Base-by-base conservation (phyloP, 2,329 filamentous ascomycete species). In the Chaetomium strumarium region DNA sequence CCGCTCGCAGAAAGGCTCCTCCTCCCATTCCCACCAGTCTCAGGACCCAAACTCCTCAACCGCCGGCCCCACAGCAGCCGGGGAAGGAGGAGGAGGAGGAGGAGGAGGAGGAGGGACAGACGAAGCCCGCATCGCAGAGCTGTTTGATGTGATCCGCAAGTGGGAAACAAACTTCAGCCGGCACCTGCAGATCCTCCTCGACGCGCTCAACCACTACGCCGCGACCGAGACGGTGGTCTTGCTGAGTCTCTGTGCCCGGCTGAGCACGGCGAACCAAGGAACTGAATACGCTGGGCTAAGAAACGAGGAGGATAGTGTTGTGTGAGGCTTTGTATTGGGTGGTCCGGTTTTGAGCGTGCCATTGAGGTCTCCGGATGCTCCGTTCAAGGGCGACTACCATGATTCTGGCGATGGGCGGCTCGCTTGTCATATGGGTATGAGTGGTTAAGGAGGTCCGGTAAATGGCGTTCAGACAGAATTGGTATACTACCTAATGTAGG, bases 151-250 rank as follows among this genome's bases (percentile, higher is more conserved):
- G 54, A 81, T 99, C 55, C 82, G 83, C 65, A 90, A 92, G 70
- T 97, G 95, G 74, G 93, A 99, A 69, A 84, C 85, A 59, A 95
- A 96, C 66, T 99, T 99, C 67, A 88, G 86, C 52, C 77, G 90
- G 43, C 92, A 97, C 70, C 72, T 99, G 62, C 91, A 95, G 73
- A 96, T 97, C 60, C 70, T 99, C 63, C 82, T 97, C 36, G 93
- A 97, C 67, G 92, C 90, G 55, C 77, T 99, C 57, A 97, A 99
- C 63, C 96, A 97, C 69, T 95, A 96, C 63, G 93, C 93, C 2
- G 93, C 93, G 0, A 97, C 93, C 0, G 93, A 99, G 74, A 97
- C 93, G 37, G 92, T 96, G 3, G 93, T 96, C 16, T 77, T 99
- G 59, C 73, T 97, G 57, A 92, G 91, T 59, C 75, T 99, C 14